phyloP scores from a whole-genome alignment of 306 rosid genomes.

The Acacia confusa region DNA sequence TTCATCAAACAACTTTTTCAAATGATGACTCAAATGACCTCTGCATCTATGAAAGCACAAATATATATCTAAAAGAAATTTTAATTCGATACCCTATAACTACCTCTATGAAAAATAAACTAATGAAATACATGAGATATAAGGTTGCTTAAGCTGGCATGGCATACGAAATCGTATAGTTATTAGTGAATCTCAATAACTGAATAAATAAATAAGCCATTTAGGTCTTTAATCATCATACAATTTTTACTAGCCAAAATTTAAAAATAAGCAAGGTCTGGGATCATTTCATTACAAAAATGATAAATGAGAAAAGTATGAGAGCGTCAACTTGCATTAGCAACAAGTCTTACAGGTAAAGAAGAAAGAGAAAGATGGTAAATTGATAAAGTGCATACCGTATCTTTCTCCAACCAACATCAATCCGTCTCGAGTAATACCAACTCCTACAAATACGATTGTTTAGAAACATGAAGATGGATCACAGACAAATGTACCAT shows the following conservation, averaged over 20 bases:
- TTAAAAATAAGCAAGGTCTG: neutral
- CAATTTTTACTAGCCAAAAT: neutral
- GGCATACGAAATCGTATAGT: neutral
- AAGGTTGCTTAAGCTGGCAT: conserved; percentile 3
- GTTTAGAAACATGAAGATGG: neutral
- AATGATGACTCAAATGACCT: conserved; percentile 21
- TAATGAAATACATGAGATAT: neutral
- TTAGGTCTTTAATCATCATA: conserved; percentile 1
- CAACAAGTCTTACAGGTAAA: neutral
- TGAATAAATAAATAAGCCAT: neutral
- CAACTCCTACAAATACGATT: conserved; percentile 58
- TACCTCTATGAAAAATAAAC: conserved; percentile 3
- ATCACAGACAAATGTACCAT: neutral
- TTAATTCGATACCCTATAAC: conserved; percentile 8
- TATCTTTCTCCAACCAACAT: conserved; percentile 85
- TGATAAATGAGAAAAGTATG: conserved; percentile 12
- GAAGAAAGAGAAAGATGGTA: conserved; percentile 1
- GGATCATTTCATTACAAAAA: conserved; percentile 22
- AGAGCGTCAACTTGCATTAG: conserved; percentile 11
- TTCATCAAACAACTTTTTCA: neutral
- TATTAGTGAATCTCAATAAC: conserved; percentile 9
- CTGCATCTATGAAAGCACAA: neutral
- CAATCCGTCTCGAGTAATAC: conserved; percentile 82
- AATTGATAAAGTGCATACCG: conserved; percentile 40
- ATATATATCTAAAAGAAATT: neutral